phyloP scores from a whole-genome alignment of 768 basidiomycete genomes.

The Trametes gibbosa region DNA sequence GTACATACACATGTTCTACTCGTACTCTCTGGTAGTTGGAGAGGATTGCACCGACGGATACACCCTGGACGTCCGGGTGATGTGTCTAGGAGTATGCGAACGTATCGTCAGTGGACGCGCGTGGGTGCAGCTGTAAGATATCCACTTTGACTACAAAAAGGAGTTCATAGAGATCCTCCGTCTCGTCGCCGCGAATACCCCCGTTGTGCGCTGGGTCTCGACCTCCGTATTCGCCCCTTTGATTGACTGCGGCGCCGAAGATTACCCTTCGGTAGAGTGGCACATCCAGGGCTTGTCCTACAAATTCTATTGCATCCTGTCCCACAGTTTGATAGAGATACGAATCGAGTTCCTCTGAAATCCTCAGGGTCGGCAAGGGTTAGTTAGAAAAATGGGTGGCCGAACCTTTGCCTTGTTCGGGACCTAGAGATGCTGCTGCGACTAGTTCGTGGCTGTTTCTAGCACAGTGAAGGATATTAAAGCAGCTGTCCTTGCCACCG shows the following conservation, averaged over 20 bases:
- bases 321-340: slow-evolving; percentile 99
- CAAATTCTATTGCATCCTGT: slow-evolving; percentile 85
- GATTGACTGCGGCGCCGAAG: slow-evolving; percentile 74
- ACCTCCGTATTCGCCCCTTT: slow-evolving; percentile 83
- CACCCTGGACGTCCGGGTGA: slow-evolving; percentile 81
- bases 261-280: slow-evolving; percentile 86
- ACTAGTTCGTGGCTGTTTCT: slow-evolving; percentile 84
- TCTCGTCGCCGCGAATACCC: slow-evolving; percentile 84
- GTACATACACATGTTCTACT: slow-evolving; percentile 88
- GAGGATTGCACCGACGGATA: slow-evolving; percentile 94
- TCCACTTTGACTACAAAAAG: slow-evolving; percentile 74
- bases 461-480: slow-evolving; percentile 87
- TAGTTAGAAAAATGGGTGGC: slow-evolving; percentile 17
- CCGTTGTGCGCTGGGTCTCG: slow-evolving; percentile 42
- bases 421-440: slow-evolving; percentile 86
- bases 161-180: slow-evolving; percentile 84
- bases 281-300: slow-evolving; percentile 81
- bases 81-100: slow-evolving; percentile 43
- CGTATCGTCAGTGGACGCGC: background rate
- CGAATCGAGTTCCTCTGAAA: slow-evolving; percentile 95
- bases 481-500: slow-evolving; percentile 98
- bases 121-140: background rate
- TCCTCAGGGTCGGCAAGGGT: slow-evolving; percentile 17
- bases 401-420: slow-evolving; percentile 80
- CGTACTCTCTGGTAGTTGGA: slow-evolving; percentile 97